These are phyloP conservation scores for Metarhizium sp. DNA, from an alignment of 2,329 filamentous ascomycete genomes.

Conservation along the genomic window DNA sequence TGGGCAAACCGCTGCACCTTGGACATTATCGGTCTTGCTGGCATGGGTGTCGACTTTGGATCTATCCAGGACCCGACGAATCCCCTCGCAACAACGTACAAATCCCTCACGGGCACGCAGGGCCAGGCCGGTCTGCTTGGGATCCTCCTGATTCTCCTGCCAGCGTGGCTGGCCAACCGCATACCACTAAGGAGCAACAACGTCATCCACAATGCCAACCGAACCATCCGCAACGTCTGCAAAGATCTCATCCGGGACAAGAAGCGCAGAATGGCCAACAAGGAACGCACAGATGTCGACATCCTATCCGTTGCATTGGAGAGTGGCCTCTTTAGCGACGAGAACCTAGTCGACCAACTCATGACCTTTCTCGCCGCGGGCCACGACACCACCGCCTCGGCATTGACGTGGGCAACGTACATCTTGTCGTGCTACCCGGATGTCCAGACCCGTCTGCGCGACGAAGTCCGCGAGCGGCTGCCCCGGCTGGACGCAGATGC, in stretches of 20 bases:
- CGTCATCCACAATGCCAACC: constrained; percentile 47
- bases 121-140: constrained; percentile 44
- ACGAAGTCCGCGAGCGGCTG: constrained; percentile 55
- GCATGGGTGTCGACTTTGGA: constrained; percentile 62
- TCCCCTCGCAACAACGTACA: constrained; percentile 49
- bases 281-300: constrained; percentile 49
- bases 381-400: constrained; percentile 69
- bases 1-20: constrained; percentile 63
- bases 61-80: constrained; percentile 53
- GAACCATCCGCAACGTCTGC: constrained; percentile 56
- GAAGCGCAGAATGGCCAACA: constrained; percentile 38
- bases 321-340: constrained; percentile 66
- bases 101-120: constrained; percentile 42
- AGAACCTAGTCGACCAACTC: constrained; percentile 76
- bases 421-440: constrained; percentile 56
- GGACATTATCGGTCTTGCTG: constrained; percentile 67
- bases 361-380: constrained; percentile 84
- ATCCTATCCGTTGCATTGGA: constrained; percentile 74
- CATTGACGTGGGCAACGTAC: constrained; percentile 69
- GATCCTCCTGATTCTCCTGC: constrained; percentile 53
- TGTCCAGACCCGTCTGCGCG: constrained; percentile 56
- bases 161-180: constrained; percentile 46
- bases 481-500: constrained; percentile 34
- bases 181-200: constrained; percentile 65
- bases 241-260: constrained; percentile 62